phyloP scores from a whole-genome alignment of 345 rosid genomes.

The Syzygium aqueum region DNA sequence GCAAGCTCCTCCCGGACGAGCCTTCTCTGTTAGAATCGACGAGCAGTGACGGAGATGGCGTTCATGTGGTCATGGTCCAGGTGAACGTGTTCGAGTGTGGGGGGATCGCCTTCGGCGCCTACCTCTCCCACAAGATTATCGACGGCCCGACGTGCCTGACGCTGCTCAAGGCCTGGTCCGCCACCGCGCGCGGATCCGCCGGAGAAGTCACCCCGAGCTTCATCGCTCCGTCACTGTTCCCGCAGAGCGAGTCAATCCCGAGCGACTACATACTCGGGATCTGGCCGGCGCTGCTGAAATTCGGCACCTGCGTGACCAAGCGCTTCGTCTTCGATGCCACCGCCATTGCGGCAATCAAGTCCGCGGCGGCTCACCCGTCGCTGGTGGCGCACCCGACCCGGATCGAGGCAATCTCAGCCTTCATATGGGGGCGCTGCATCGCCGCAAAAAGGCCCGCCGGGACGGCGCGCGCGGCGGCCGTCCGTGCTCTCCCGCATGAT shows the following conservation, averaged over 20 bases:
- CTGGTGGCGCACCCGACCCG: conserved; percentile 28
- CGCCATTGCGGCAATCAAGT: conserved; percentile 21
- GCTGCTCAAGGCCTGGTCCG: conserved; percentile 35
- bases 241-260: not conserved
- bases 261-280: not conserved
- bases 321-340: conserved; percentile 37
- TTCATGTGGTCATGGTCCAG: conserved; percentile 7
- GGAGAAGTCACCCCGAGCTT: conserved; percentile 16
- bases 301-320: conserved; percentile 9
- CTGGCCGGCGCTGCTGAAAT: not conserved
- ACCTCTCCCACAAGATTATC: conserved; percentile 30
- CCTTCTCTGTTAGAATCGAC: not conserved
- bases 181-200: conserved; percentile 2
- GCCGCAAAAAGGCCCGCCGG: too few relatives aligned
- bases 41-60: not conserved
- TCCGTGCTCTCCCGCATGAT: conserved; percentile 21
- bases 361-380: conserved; percentile 13
- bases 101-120: conserved; percentile 29
- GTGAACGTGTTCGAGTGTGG: conserved; percentile 22
- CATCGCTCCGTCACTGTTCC: conserved; percentile 22
- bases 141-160: conserved; percentile 27
- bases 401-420: conserved; percentile 41
- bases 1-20: conserved; percentile 6
- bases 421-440: conserved; percentile 29
- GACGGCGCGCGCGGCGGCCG: conserved; percentile 6